Conservation (phyloP, 176 grass and related monocot species). For the Avena atlantica region DNA sequence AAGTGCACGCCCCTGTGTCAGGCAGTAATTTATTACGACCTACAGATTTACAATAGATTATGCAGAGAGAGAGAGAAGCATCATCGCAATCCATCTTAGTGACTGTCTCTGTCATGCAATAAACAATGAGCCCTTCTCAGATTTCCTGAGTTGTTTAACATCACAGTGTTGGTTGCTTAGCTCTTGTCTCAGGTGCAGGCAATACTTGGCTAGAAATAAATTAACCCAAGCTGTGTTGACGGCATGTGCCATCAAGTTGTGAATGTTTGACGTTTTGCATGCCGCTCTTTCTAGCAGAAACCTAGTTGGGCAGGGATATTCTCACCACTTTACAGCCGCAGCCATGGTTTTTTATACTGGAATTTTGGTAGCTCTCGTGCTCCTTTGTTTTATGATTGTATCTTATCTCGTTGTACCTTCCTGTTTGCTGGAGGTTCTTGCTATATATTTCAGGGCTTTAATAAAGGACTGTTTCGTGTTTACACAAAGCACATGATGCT, state of each 20-base stretch:
- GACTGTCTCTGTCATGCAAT: slow-evolving; percentile 53
- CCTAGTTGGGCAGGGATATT: slow-evolving; percentile 63
- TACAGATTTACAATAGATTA: slow-evolving; percentile 36
- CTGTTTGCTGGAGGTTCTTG: slow-evolving; percentile 37
- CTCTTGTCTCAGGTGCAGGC: slow-evolving; percentile 60
- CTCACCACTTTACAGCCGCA: slow-evolving; percentile 61
- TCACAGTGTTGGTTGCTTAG: slow-evolving; percentile 47
- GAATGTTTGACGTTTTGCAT: slow-evolving; percentile 74
- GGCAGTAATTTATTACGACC: slow-evolving; percentile 49
- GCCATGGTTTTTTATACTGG: slow-evolving; percentile 43
- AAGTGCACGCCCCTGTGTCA: slow-evolving; percentile 20
- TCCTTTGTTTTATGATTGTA: slow-evolving; percentile 39
- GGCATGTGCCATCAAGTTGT: slow-evolving; percentile 68
- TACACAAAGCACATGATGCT: slow-evolving; percentile 18
- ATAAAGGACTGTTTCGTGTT: slow-evolving; percentile 16
- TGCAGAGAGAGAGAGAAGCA: neutral
- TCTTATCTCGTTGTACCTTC: slow-evolving; percentile 45
- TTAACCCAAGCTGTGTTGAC: slow-evolving; percentile 49
- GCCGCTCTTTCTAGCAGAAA: slow-evolving; percentile 62
- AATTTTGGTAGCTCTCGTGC: slow-evolving; percentile 35
- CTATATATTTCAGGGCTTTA: slow-evolving; percentile 41
- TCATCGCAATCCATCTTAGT: slow-evolving; percentile 47
- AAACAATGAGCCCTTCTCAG: slow-evolving; percentile 44
- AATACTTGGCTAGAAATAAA: slow-evolving; percentile 46
- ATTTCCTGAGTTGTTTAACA: slow-evolving; percentile 51